Evolutionary conservation across 805 yeast genomes (phyloP).

Genomic region (Yueomyces sp.): DNA sequence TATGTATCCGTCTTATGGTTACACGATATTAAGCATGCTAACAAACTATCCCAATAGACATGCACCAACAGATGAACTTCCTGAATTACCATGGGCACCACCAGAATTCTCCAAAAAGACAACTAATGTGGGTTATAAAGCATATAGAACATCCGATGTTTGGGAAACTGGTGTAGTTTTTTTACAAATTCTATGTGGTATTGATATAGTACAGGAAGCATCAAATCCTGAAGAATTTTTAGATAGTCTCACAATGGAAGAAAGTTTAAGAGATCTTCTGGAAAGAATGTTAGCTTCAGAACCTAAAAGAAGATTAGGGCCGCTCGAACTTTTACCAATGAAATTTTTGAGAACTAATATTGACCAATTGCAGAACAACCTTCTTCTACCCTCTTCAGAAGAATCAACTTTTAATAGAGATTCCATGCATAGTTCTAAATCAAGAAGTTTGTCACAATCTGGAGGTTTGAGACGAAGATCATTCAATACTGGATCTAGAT

Average conservation of each 20-base stretch:
- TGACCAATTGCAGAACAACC: conserved; percentile 22
- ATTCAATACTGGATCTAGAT: conserved; percentile 27
- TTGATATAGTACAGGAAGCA: conserved; percentile 38
- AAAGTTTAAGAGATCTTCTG: conserved; percentile 53
- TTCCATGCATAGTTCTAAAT: conserved; percentile 2
- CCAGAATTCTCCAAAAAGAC: conserved; percentile 46
- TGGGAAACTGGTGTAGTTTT: conserved; percentile 86
- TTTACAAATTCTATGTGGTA: conserved; percentile 50
- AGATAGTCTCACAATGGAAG: conserved; percentile 32
- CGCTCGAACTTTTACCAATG: conserved; percentile 73
- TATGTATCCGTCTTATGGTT: conserved; percentile 47
- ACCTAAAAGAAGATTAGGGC: conserved; percentile 62
- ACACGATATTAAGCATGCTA: conserved; percentile 30
- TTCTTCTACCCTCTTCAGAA: conserved; percentile 10
- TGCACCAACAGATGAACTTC: conserved; percentile 10
- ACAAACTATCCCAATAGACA: conserved; percentile 25
- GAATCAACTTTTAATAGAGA: conserved; percentile 1
- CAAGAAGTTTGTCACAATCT: conserved; percentile 15
- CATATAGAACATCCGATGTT: conserved; percentile 75
- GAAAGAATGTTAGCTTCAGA: conserved; percentile 49
- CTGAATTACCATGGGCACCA: conserved; percentile 47
- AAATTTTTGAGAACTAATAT: conserved; percentile 69
- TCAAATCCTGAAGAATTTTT: conserved; percentile 56
- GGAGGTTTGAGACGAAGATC: conserved; percentile 26
- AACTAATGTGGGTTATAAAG: conserved; percentile 25